Conservation (phyloP, 441 rosid species). For the Pelargonium citronellum region DNA sequence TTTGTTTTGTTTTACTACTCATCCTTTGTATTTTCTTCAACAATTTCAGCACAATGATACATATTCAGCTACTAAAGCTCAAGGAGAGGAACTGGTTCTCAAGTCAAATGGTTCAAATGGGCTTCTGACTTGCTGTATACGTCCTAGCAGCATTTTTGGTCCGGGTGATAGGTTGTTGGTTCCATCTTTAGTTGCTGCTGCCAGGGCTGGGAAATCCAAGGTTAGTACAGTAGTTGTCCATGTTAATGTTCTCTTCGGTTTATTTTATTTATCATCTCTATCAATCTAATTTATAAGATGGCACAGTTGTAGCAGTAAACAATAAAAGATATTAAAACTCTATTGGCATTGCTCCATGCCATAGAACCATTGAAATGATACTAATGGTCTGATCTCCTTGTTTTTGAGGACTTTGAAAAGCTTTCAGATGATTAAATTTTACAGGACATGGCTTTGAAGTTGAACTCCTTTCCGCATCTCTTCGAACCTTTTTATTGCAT, state of each 20-base stretch:
- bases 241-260: neutral
- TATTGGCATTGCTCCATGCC: no score
- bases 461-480: no score
- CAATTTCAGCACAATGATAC: constrained; percentile 72
- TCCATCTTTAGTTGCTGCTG: constrained; percentile 78
- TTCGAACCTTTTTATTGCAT: no score
- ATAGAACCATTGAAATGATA: no score
- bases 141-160: constrained; percentile 90
- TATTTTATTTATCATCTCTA: no score
- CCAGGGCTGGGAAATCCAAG: constrained; percentile 92
- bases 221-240: constrained; percentile 28
- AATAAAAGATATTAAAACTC: no score
- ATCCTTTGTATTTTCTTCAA: constrained; percentile 5
- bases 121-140: constrained; percentile 79
- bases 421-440: no score
- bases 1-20: neutral
- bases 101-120: constrained; percentile 70
- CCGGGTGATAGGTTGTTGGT: constrained; percentile 82
- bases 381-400: neutral
- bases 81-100: constrained; percentile 65
- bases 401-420: no score
- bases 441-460: no score
- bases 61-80: constrained; percentile 83
- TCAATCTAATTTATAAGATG: no score
- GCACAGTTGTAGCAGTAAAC: no score